Conservation (phyloP, 495 filamentous ascomycete species). For the Niebla homalea region DNA sequence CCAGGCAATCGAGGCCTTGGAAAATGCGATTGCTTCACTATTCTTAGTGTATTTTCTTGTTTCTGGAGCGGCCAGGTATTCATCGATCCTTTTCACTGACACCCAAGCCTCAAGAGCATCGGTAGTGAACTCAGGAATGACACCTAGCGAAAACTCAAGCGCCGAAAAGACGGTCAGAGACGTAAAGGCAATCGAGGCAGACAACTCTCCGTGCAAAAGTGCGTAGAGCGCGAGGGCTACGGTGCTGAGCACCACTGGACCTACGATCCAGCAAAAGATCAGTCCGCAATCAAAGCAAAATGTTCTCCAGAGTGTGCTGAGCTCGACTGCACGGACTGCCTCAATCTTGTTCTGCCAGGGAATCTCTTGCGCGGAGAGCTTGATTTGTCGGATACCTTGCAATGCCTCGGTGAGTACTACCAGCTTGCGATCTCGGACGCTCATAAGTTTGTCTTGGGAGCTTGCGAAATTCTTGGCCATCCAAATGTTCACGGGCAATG, state of each 20-base stretch:
- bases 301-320: slow-evolving; percentile 48
- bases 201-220: slow-evolving; percentile 42
- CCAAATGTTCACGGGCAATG: slow-evolving; percentile 56
- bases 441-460: slow-evolving; percentile 65
- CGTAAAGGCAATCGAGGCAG: slow-evolving; percentile 70
- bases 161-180: slow-evolving; percentile 59
- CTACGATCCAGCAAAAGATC: slow-evolving; percentile 57
- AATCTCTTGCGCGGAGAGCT: slow-evolving; percentile 70
- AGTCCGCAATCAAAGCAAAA: slow-evolving; percentile 44
- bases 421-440: slow-evolving; percentile 64
- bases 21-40: slow-evolving; percentile 48
- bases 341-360: slow-evolving; percentile 68
- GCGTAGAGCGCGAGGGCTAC: slow-evolving; percentile 59
- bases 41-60: slow-evolving; percentile 43
- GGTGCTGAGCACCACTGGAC: slow-evolving; percentile 61
- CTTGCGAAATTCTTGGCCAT: slow-evolving; percentile 52
- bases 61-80: slow-evolving; percentile 56
- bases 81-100: slow-evolving; percentile 58
- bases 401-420: slow-evolving; percentile 67
- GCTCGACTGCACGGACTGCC: slow-evolving; percentile 51
- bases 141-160: slow-evolving; percentile 55
- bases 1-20: slow-evolving; percentile 63
- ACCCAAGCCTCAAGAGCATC: slow-evolving; percentile 54
- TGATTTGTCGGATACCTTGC: slow-evolving; percentile 76
- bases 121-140: slow-evolving; percentile 62